phyloP scores from a whole-genome alignment of 2,329 filamentous ascomycete genomes.

The Verticillium nubilum region DNA sequence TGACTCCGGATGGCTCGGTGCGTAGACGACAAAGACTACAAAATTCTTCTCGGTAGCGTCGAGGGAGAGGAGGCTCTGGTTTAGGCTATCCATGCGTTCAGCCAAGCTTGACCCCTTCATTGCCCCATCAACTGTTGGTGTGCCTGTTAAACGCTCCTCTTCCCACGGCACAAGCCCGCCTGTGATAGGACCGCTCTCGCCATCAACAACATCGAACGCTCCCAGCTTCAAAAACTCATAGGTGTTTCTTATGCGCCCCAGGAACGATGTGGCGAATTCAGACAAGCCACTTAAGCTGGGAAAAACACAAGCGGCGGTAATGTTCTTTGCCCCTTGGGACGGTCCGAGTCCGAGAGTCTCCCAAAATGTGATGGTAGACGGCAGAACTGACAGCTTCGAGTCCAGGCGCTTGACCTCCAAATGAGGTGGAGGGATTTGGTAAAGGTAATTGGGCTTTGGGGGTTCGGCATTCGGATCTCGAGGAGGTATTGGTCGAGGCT shows the following conservation, averaged over 20 bases:
- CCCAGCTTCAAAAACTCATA: slow-evolving; percentile 75
- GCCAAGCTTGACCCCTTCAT: slow-evolving; percentile 28
- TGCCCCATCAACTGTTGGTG: neutral
- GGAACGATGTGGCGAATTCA: slow-evolving; percentile 56
- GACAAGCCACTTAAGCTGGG: slow-evolving; percentile 59
- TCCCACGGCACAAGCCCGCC: slow-evolving; percentile 46
- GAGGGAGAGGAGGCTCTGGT: slow-evolving; percentile 37
- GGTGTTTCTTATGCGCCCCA: slow-evolving; percentile 61
- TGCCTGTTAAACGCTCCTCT: slow-evolving; percentile 11
- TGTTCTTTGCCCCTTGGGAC: slow-evolving; percentile 63
- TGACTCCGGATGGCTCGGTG: slow-evolving; percentile 54
- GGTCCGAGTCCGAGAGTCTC: slow-evolving; percentile 73
- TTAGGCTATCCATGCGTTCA: slow-evolving; percentile 43
- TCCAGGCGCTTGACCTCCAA: slow-evolving; percentile 68
- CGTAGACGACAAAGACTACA: slow-evolving; percentile 73
- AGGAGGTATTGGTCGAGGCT: slow-evolving; percentile 39
- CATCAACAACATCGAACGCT: slow-evolving; percentile 47
- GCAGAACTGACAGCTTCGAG: slow-evolving; percentile 64
- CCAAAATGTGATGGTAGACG: slow-evolving; percentile 74
- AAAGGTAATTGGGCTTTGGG: slow-evolving; percentile 46
- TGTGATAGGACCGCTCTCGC: slow-evolving; percentile 32
- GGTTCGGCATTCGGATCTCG: slow-evolving; percentile 37
- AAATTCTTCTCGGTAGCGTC: slow-evolving; percentile 51
- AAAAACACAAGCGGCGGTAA: slow-evolving; percentile 65
- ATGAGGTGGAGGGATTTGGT: slow-evolving; percentile 62